Conservation (phyloP, 129 eudicot genomes). For the Flaveria sonorensis region DNA sequence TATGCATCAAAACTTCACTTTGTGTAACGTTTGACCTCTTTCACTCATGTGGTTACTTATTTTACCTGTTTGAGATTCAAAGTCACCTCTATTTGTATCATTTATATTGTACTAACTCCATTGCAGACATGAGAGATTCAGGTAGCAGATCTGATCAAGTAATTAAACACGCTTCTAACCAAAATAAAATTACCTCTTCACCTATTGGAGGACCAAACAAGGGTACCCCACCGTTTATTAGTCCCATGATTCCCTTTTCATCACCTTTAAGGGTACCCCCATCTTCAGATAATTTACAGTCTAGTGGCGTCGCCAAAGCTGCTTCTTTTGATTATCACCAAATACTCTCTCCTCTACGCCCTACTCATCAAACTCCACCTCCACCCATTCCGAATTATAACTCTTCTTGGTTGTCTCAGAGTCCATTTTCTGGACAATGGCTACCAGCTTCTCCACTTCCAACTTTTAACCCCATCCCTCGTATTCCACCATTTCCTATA, state of each 20-base stretch:
- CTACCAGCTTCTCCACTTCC: conserved; percentile 65
- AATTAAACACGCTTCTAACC: conserved; percentile 41
- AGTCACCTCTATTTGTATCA: conserved; percentile 1
- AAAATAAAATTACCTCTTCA: conserved; percentile 49
- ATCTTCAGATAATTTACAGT: conserved; percentile 49
- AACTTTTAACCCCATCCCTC: conserved; percentile 38
- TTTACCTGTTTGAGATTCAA: conserved; percentile 2
- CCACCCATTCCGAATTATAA: conserved; percentile 47
- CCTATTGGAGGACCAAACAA: conserved; percentile 48
- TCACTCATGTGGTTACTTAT: background rate
- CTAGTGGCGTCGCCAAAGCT: conserved; percentile 49
- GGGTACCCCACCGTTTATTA: conserved; percentile 44
- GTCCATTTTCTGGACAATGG: conserved; percentile 74
- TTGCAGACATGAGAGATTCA: conserved; percentile 36
- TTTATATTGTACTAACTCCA: conserved; percentile 28
- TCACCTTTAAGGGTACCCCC: conserved; percentile 76
- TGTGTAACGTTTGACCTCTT: background rate
- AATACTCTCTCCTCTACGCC: conserved; percentile 60
- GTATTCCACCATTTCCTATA: conserved; percentile 40
- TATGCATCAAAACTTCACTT: background rate
- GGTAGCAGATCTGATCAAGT: conserved; percentile 59
- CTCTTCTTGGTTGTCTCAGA: conserved; percentile 74
- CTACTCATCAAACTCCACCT: conserved; percentile 59
- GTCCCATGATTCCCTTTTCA: conserved; percentile 68
- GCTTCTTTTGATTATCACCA: conserved; percentile 51